Conservation (phyloP, 2,329 filamentous ascomycete species). For the Torrubiella hemipterigena region DNA sequence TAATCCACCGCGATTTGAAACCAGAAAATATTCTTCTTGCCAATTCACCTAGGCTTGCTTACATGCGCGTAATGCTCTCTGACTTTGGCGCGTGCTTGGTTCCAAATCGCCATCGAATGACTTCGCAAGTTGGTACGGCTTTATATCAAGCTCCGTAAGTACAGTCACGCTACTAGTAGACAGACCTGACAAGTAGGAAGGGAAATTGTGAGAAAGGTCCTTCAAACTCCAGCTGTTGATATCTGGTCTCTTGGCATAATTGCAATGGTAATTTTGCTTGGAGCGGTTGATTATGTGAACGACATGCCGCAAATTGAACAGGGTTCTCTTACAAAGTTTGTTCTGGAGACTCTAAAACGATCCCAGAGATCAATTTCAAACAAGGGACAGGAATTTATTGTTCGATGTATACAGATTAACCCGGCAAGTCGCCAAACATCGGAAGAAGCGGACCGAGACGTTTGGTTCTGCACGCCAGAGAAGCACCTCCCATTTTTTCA, state of each 20-base stretch:
- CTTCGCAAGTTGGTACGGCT: conserved; percentile 30
- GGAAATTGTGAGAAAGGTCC: conserved; percentile 6
- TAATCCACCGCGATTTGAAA: conserved; percentile 42
- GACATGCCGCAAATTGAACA: conserved; percentile 17
- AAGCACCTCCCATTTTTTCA: conserved; percentile 19
- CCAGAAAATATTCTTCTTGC: conserved; percentile 41
- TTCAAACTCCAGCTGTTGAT: conserved; percentile 28
- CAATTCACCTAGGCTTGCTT: conserved; percentile 27
- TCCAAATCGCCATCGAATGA: conserved; percentile 27
- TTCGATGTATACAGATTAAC: conserved; percentile 16
- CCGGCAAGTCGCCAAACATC: conserved; percentile 16
- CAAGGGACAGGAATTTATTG: conserved; percentile 16
- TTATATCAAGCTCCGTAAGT: conserved; percentile 39
- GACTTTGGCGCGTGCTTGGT: conserved; percentile 40
- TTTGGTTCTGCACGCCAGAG: conserved; percentile 20
- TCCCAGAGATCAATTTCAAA: conserved; percentile 10
- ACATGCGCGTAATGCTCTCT: conserved; percentile 34
- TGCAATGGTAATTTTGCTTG: conserved; percentile 22
- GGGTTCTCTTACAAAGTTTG: conserved; percentile 9
- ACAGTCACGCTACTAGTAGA: neutral
- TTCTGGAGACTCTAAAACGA: conserved; percentile 8
- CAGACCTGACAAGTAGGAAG: conserved; percentile 5
- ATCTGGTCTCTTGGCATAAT: conserved; percentile 42
- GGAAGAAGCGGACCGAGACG: conserved; percentile 15
- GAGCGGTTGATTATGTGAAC: conserved; percentile 9